Percentiles rank a stretch among this genome's conserved stretches.
Evolutionary conservation across 2,329 filamentous ascomycete genomes (phyloP).

Genomic region (Cercospora nicotianae): DNA sequence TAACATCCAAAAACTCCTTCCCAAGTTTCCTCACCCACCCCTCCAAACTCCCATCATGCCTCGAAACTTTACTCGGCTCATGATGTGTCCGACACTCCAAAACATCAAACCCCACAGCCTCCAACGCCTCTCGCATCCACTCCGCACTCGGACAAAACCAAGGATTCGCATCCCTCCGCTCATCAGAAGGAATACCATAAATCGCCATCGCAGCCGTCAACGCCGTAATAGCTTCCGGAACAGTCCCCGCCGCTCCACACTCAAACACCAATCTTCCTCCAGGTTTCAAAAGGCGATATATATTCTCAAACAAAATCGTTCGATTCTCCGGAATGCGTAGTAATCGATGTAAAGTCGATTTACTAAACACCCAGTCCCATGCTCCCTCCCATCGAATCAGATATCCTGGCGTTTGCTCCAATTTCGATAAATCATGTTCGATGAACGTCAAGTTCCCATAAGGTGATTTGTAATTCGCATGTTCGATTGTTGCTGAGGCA

Average conservation of each 20-base stretch:
- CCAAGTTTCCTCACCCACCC: slow-evolving; percentile 68
- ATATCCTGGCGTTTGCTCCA: slow-evolving; percentile 8
- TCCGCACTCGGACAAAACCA: slow-evolving; percentile 67
- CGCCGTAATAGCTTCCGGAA: slow-evolving; percentile 61
- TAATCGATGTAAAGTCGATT: slow-evolving; percentile 49
- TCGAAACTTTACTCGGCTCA: slow-evolving; percentile 59
- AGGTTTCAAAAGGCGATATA: slow-evolving; percentile 54
- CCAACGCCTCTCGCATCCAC: slow-evolving; percentile 52
- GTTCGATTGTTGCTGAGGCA: slow-evolving; percentile 41
- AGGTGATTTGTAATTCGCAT: slow-evolving; percentile 28
- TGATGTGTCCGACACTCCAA: slow-evolving; percentile 60
- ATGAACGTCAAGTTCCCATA: slow-evolving; percentile 12
- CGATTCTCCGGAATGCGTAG: slow-evolving; percentile 52
- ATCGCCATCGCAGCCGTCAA: slow-evolving; percentile 54
- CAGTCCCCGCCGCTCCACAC: slow-evolving; percentile 65
- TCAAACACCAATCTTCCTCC: slow-evolving; percentile 65
- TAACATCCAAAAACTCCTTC: slow-evolving; percentile 51
- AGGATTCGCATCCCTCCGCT: slow-evolving; percentile 50
- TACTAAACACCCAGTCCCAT: slow-evolving; percentile 45
- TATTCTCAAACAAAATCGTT: slow-evolving; percentile 53
- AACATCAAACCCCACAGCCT: slow-evolving; percentile 46
- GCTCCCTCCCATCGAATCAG: slow-evolving; percentile 24
- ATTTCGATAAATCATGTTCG: slow-evolving; percentile 9
- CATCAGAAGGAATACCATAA: slow-evolving; percentile 45
- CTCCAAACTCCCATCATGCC: slow-evolving; percentile 48